phyloP scores from a whole-genome alignment of 306 rosid species.

The Vicia faba region DNA sequence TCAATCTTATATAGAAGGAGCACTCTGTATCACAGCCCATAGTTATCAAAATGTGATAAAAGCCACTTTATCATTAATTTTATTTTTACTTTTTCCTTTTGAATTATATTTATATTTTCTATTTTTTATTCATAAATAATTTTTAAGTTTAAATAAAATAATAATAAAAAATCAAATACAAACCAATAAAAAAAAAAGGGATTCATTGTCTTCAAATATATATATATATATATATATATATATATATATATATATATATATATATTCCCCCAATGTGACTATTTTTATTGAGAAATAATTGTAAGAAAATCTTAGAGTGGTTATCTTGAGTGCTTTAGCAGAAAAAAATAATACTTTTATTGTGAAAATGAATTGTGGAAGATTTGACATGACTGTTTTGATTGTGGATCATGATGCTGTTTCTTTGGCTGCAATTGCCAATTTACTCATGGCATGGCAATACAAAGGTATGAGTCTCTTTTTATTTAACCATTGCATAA shows the following conservation, averaged over 20 bases:
- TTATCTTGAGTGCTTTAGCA: neutral
- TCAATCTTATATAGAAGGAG: neutral
- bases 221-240: too few species aligned
- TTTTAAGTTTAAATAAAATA: too few species aligned
- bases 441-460: constrained; percentile 52
- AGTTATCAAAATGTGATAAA: neutral
- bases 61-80: neutral
- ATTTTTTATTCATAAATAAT: too few species aligned
- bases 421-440: constrained; percentile 48
- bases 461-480: constrained; percentile 50
- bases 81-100: neutral
- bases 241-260: too few species aligned
- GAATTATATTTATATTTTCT: neutral
- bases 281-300: too few species aligned
- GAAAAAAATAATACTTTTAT: neutral
- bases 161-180: too few species aligned
- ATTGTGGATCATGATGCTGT: constrained; percentile 69
- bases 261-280: too few species aligned
- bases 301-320: neutral
- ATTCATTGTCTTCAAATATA: too few species aligned
- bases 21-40: neutral
- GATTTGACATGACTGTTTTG: constrained; percentile 44
- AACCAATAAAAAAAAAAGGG: too few species aligned
- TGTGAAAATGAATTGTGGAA: constrained; percentile 40
- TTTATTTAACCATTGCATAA: neutral